A percentile compares a stretch with the other conserved stretches of the same genome.
phyloP scores from a whole-genome alignment of 139 green algal species.

The Tetradesmus obliquus region DNA sequence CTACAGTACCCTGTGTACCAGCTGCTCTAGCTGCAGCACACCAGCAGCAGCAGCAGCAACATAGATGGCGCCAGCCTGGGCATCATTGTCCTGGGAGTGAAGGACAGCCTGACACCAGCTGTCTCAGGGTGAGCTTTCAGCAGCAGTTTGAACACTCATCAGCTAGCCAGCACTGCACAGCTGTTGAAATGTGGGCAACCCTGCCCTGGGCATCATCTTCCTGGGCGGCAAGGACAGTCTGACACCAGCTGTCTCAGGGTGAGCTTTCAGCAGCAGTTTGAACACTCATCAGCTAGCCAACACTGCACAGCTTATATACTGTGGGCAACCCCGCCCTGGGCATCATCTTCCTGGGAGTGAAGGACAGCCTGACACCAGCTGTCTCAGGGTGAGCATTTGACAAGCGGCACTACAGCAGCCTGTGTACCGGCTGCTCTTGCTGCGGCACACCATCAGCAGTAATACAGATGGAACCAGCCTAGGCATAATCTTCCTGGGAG shows the following conservation, averaged over 20 bases:
- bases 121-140: slow-evolving; percentile 10
- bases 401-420: too few relatives aligned
- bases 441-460: neutral
- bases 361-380: slow-evolving; percentile 41
- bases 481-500: slow-evolving; percentile 35
- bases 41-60: neutral
- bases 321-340: slow-evolving; percentile 8
- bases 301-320: too few relatives aligned
- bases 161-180: neutral
- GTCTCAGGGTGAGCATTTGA: slow-evolving; percentile 10
- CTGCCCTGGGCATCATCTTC: slow-evolving; percentile 35
- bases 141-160: neutral
- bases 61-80: neutral
- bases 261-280: neutral
- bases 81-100: slow-evolving; percentile 37
- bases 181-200: neutral
- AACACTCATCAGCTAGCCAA: neutral
- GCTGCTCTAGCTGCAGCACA: neutral
- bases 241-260: slow-evolving; percentile 25
- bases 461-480: neutral
- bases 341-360: slow-evolving; percentile 43
- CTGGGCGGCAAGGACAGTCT: slow-evolving; percentile 43
- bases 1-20: neutral
- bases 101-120: slow-evolving; percentile 32
- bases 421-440: neutral